A percentile compares a stretch with the other conserved stretches of the same genome.
Conservation (phyloP, 768 basidiomycete species). For the Hygrocybe coccinea region DNA sequence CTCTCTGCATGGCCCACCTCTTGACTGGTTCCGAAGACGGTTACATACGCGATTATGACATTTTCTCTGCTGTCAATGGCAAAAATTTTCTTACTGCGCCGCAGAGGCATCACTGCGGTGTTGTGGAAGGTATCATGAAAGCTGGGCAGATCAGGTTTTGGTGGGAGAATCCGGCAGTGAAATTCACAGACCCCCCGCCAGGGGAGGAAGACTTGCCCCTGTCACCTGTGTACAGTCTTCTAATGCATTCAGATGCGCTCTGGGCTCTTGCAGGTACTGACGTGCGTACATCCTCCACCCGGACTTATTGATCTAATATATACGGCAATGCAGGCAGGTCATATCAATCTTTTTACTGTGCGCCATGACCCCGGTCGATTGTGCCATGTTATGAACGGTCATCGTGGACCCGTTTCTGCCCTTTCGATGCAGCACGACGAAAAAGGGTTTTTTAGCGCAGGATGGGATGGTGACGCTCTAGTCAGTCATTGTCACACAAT, state of each 20-base stretch:
- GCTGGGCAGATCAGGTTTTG: conserved; percentile 80
- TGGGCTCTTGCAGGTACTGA: conserved; percentile 88
- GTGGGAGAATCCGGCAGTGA: conserved; percentile 75
- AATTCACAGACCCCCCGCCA: conserved; percentile 20
- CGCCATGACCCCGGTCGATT: conserved; percentile 86
- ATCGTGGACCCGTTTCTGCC: conserved; percentile 80
- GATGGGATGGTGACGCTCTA: conserved; percentile 88
- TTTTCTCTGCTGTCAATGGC: conserved; percentile 84
- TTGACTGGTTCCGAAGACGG: conserved; percentile 92
- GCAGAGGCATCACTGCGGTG: conserved; percentile 81
- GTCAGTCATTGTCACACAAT: conserved; percentile 43
- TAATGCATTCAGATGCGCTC: conserved; percentile 87
- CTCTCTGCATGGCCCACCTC: conserved; percentile 81
- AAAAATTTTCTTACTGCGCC: conserved; percentile 83
- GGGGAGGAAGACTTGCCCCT: conserved; percentile 48
- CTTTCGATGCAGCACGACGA: conserved; percentile 77
- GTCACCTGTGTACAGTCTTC: conserved; percentile 84
- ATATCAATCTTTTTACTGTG: conserved; percentile 88
- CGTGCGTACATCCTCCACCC: conserved; percentile 42
- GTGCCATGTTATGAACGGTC: conserved; percentile 67
- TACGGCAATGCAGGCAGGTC: conserved; percentile 56
- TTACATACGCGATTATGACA: conserved; percentile 88
- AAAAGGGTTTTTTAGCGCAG: conserved; percentile 81
- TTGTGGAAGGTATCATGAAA: conserved; percentile 90
- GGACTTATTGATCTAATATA: conserved; percentile 2